Conservation (phyloP, 495 filamentous ascomycete species). For the Wilcoxina mikolae region DNA sequence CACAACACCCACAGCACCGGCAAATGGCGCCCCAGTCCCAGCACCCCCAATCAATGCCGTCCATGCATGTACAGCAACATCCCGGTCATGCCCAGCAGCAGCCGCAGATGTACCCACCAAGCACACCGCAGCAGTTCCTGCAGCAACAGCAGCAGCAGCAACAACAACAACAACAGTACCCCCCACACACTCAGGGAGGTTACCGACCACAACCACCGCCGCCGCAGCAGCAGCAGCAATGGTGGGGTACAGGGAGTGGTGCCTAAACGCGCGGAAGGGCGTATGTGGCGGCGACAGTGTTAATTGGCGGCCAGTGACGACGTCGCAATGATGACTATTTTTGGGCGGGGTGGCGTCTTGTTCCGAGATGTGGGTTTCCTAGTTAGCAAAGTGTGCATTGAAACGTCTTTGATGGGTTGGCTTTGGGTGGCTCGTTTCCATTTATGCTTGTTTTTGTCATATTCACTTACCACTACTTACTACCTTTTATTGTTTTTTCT, state of each 20-base stretch:
- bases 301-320: too few relatives aligned
- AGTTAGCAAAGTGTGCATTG: too few relatives aligned
- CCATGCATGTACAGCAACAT: conserved; percentile 38
- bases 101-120: conserved; percentile 45
- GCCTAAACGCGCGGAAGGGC: neutral
- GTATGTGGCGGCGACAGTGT: too few relatives aligned
- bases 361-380: too few relatives aligned
- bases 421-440: too few relatives aligned
- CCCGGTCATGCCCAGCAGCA: conserved; percentile 36
- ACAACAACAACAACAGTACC: conserved; percentile 28
- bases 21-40: conserved; percentile 21
- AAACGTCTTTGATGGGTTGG: too few relatives aligned
- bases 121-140: conserved; percentile 48
- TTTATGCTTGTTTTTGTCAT: too few relatives aligned
- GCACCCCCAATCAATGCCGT: conserved; percentile 37
- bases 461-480: too few relatives aligned
- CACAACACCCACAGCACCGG: conserved; percentile 47
- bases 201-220: conserved; percentile 3
- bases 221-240: conserved; percentile 8
- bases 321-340: too few relatives aligned
- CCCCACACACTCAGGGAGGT: neutral
- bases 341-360: too few relatives aligned
- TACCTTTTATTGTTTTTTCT: too few relatives aligned
- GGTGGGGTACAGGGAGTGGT: conserved; percentile 16
- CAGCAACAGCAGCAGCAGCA: conserved; percentile 29